A percentile compares a stretch with the other conserved stretches of the same genome.
Evolutionary conservation across 139 green algal genomes (phyloP).

Genomic region (Coccomyxa sp.): DNA sequence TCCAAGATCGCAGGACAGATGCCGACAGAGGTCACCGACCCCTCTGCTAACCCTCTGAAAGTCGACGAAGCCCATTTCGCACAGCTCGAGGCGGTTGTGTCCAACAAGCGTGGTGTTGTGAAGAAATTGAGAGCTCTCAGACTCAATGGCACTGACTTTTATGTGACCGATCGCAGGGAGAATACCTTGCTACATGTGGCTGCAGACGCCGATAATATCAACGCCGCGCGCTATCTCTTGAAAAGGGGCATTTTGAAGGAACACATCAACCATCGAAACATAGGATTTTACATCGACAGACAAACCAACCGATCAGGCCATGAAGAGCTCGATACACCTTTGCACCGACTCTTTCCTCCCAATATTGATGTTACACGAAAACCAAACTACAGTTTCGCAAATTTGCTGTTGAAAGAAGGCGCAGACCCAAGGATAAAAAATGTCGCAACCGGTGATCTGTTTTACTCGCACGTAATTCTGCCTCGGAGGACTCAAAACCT

Average conservation of each 20-base stretch:
- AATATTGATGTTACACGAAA: slow-evolving; percentile 1
- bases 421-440: slow-evolving; percentile 1
- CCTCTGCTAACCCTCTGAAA: background rate
- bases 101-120: background rate
- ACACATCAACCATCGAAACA: background rate
- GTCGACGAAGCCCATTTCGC: background rate
- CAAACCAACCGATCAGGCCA: background rate
- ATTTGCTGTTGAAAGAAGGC: background rate
- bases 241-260: slow-evolving; percentile 1
- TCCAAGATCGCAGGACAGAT: background rate
- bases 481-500: background rate
- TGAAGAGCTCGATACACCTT: background rate
- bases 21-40: background rate
- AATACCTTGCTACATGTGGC: slow-evolving; percentile 1
- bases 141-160: slow-evolving; percentile 1
- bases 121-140: background rate
- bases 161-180: background rate
- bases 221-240: background rate
- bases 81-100: background rate
- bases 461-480: background rate
- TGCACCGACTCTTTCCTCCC: background rate
- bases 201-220: slow-evolving; percentile 1
- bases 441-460: background rate
- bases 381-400: slow-evolving; percentile 1
- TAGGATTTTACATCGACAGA: background rate